These are phyloP conservation scores for Verticillium zaregamsianum DNA, from an alignment of 2,329 filamentous ascomycete species.

Conservation along the genomic window DNA sequence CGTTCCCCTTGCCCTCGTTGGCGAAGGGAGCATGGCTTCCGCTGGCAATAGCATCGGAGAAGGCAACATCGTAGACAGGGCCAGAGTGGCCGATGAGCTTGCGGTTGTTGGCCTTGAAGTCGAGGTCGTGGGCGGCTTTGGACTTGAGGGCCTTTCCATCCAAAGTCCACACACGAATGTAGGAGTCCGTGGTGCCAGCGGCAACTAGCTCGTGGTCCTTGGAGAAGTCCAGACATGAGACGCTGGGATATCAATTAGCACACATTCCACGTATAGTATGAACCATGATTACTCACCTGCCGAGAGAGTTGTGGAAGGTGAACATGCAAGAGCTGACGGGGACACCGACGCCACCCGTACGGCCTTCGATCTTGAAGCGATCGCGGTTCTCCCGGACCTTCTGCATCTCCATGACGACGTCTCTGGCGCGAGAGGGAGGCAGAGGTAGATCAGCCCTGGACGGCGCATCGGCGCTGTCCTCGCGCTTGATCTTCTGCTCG, in stretches of 20 bases:
- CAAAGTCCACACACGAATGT: constrained; percentile 90
- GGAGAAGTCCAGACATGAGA: constrained; percentile 94
- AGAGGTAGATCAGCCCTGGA: constrained; percentile 76
- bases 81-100: constrained; percentile 86
- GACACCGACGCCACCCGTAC: constrained; percentile 78
- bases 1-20: constrained; percentile 37
- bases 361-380: constrained; percentile 80
- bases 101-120: constrained; percentile 57
- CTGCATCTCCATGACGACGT: constrained; percentile 91
- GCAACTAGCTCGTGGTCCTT: constrained; percentile 85
- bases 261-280: background rate
- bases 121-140: constrained; percentile 54
- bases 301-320: constrained; percentile 94
- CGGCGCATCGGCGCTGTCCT: constrained; percentile 82
- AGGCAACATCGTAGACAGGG: constrained; percentile 83
- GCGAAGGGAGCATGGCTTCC: constrained; percentile 45
- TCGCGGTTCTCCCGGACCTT: constrained; percentile 92
- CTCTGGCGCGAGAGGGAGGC: constrained; percentile 80
- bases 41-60: constrained; percentile 67
- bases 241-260: constrained; percentile 38
- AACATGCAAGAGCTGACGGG: constrained; percentile 93
- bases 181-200: constrained; percentile 87
- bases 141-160: constrained; percentile 78
- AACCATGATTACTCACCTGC: constrained; percentile 57
- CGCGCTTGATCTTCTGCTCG: constrained; percentile 81